Conservation (phyloP, 257 asterid species). For the Solanum chaucha region DNA sequence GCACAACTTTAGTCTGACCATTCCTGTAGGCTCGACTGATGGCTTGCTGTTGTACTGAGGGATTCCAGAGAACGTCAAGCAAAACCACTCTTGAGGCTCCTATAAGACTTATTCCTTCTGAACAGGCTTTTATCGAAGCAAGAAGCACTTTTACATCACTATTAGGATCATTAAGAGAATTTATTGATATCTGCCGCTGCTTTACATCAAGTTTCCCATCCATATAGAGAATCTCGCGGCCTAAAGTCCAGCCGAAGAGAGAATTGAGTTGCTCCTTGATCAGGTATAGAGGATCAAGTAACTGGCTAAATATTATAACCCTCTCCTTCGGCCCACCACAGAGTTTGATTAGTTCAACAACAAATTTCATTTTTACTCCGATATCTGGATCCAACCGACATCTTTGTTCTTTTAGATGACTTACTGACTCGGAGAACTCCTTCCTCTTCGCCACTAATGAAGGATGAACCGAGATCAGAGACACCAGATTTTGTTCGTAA, state of each 20-base stretch:
- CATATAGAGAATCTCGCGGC: slow-evolving; percentile 13
- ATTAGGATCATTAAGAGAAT: slow-evolving; percentile 29
- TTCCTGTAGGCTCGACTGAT: slow-evolving; percentile 69
- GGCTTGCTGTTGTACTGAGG: slow-evolving; percentile 64
- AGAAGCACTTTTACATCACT: slow-evolving; percentile 48
- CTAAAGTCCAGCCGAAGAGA: neutral
- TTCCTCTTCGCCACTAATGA: neutral
- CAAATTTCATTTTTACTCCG: neutral
- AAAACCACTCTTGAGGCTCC: slow-evolving; percentile 83
- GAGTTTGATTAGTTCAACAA: neutral
- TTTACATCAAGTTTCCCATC: slow-evolving; percentile 25
- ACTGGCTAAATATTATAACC: neutral
- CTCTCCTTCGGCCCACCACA: neutral
- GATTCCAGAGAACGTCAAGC: slow-evolving; percentile 80
- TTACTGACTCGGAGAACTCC: neutral
- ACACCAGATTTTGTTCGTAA: neutral
- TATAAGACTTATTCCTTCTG: slow-evolving; percentile 63
- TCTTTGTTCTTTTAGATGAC: neutral
- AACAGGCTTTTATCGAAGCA: slow-evolving; percentile 62
- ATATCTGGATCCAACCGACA: neutral
- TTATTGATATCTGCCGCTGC: slow-evolving; percentile 36
- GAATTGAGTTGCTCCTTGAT: neutral
- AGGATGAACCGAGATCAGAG: neutral
- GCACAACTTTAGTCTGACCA: slow-evolving; percentile 59
- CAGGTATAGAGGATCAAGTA: neutral